Evolutionary conservation across 73 alveolate genomes (phyloP).

Genomic region (Paramecium bursaria): DNA sequence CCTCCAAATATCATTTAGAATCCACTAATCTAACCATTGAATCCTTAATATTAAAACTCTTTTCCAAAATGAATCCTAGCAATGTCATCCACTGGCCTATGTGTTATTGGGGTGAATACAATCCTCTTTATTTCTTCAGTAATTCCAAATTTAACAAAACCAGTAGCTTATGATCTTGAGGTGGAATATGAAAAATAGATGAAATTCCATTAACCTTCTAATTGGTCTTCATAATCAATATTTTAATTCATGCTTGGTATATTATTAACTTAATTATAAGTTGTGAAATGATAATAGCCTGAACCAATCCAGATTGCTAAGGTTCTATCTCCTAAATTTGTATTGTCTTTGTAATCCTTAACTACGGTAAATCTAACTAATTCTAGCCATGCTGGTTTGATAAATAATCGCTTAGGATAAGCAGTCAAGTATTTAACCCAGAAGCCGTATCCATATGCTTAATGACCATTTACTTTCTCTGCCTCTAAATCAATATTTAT

Average conservation of each 20-base stretch:
- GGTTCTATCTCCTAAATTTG: conserved; percentile 50
- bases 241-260: conserved; percentile 13
- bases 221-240: conserved; percentile 34
- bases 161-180: conserved; percentile 6
- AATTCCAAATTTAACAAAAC: conserved; percentile 4
- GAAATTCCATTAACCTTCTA: conserved; percentile 62
- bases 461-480: conserved; percentile 46
- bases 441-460: conserved; percentile 27
- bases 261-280: conserved; percentile 35
- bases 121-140: conserved; percentile 42
- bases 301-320: conserved; percentile 12
- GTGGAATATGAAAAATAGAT: conserved; percentile 18
- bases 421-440: conserved; percentile 55
- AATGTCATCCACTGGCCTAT: conserved; percentile 33
- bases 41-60: conserved; percentile 8
- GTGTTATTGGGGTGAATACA: conserved; percentile 35
- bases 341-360: not conserved
- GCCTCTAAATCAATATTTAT: conserved; percentile 26
- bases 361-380: conserved; percentile 24
- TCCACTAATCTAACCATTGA: conserved; percentile 9
- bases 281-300: conserved; percentile 41
- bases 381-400: conserved; percentile 7
- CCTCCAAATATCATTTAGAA: conserved; percentile 35
- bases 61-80: not conserved
- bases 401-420: conserved; percentile 35